Evolutionary conservation across 1,139 yeast species (phyloP).

Genomic region (Yamadazyma trypodendri): DNA sequence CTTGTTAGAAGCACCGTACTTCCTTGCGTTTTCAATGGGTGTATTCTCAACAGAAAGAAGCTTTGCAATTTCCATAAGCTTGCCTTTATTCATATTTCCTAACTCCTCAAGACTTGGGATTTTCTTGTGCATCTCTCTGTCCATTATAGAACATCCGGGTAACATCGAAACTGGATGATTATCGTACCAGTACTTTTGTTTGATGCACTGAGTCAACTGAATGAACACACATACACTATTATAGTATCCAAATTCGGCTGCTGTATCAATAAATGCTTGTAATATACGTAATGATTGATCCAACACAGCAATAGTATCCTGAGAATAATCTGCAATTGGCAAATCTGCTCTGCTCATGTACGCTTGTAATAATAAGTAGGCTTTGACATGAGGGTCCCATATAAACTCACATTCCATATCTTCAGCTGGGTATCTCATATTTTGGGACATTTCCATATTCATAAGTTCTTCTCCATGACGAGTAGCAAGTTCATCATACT

Average conservation of each 20-base stretch:
- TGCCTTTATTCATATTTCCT: constrained; percentile 22
- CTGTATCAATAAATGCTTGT: constrained; percentile 89
- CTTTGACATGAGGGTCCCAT: constrained; percentile 96
- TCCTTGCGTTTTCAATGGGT: constrained; percentile 16
- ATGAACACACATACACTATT: constrained; percentile 60
- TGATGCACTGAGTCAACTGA: constrained; percentile 78
- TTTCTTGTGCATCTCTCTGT: constrained; percentile 13
- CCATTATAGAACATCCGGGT: constrained; percentile 59
- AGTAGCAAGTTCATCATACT: constrained; percentile 89
- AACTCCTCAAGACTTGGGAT: constrained; percentile 12
- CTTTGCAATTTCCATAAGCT: constrained; percentile 32
- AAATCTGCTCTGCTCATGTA: constrained; percentile 78
- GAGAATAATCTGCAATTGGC: constrained; percentile 93
- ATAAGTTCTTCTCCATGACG: constrained; percentile 94
- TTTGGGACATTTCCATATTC: constrained; percentile 84
- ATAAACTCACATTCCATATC: constrained; percentile 65
- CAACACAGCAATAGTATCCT: constrained; percentile 88
- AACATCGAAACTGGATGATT: constrained; percentile 66
- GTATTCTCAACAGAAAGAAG: constrained; percentile 28
- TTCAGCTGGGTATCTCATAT: constrained; percentile 73
- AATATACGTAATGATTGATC: constrained; percentile 93
- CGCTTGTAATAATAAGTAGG: constrained; percentile 83
- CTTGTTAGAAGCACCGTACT: constrained; percentile 22
- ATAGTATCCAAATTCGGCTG: constrained; percentile 79
- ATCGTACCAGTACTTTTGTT: constrained; percentile 87